Evolutionary conservation across 345 rosid species (phyloP), one percentile per base, ranked within the genome.

Genomic region (Arabidopsis suecica): DNA sequence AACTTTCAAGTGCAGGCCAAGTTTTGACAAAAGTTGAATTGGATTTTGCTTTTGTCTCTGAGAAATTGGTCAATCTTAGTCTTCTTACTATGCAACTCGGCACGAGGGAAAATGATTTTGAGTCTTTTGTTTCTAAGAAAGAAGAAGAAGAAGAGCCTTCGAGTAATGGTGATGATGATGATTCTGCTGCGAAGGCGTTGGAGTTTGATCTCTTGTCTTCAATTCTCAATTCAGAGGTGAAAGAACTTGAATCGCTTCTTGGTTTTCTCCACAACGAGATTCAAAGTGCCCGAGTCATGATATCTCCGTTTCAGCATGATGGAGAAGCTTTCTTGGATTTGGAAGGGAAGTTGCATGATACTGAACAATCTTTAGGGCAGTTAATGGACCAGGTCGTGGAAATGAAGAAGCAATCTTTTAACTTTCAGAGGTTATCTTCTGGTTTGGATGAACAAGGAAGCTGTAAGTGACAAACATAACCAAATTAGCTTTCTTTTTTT

Each of bases 71-170:
- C 61, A 92, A 95, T 82, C 76, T 95, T 16, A 84, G 75, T 63
- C 69, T 90, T 77, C 90, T 95, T 61, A 85, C 81, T 80, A 89
- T 92, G 99, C 86, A 80, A 64, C 84, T 89, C 62, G 93, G 85
- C 3, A 79, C 84, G 13, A 89, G 85, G 82, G 99, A 92, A 80
- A 72, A 69, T 65, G 96, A 92, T 41, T 82, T 95, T 45, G 99
- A 92, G 69, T 79, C 85, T 10, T 80, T 82, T 75, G 82, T 84
- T 58, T 65, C 80, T 20, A 78, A 59, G 12, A 69, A 79, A 67
- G 79, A 67, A 45, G 62, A 47, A 42, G 80, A 75, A 53, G 51
- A 61, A 28, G 56, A 50, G 30, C 38, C 71, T 51, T 61, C n/a
- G 13, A 42, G 36, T 45, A 54, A 51, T 8, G 70, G 5, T 7